phyloP scores from a whole-genome alignment of 2,329 filamentous ascomycete genomes.

The Ceratocystis papillata region DNA sequence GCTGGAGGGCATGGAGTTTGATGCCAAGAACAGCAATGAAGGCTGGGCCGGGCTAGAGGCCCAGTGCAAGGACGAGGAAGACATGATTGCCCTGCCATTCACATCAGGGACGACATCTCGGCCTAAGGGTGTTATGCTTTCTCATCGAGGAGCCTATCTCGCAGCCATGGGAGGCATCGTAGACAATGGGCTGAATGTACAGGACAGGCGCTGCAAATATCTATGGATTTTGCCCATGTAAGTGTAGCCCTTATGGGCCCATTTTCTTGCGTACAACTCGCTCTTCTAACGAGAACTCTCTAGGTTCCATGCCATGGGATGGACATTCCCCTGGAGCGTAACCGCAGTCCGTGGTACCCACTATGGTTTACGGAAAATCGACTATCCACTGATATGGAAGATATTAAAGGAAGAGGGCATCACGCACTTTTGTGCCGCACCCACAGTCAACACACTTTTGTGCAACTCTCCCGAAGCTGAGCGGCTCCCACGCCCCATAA shows the following conservation, averaged over 20 bases:
- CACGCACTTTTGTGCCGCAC: slow-evolving; percentile 91
- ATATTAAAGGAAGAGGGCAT: slow-evolving; percentile 76
- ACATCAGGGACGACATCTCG: slow-evolving; percentile 85
- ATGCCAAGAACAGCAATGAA: slow-evolving; percentile 50
- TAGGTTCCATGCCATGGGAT: slow-evolving; percentile 58
- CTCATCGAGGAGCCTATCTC: slow-evolving; percentile 77
- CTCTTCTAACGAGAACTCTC: neutral
- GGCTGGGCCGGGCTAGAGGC: slow-evolving; percentile 70
- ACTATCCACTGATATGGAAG: slow-evolving; percentile 87
- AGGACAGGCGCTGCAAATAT: slow-evolving; percentile 62
- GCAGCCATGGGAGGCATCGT: slow-evolving; percentile 76
- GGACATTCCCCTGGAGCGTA: slow-evolving; percentile 89
- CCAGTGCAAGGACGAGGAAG: slow-evolving; percentile 64
- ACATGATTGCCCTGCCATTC: slow-evolving; percentile 77
- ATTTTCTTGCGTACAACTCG: neutral
- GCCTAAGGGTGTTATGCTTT: slow-evolving; percentile 89
- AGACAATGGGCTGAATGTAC: slow-evolving; percentile 71
- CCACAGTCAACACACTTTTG: slow-evolving; percentile 89
- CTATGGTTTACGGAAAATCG: slow-evolving; percentile 87
- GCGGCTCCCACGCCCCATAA: slow-evolving; percentile 56
- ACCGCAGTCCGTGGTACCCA: slow-evolving; percentile 89
- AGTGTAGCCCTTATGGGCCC: slow-evolving; percentile 34
- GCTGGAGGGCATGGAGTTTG: slow-evolving; percentile 64
- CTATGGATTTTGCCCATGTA: slow-evolving; percentile 91
- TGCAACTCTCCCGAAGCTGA: slow-evolving; percentile 69